These are phyloP conservation scores for Beta corolliflora DNA, from an alignment of 179 eudicot species.

Conservation along the genomic window DNA sequence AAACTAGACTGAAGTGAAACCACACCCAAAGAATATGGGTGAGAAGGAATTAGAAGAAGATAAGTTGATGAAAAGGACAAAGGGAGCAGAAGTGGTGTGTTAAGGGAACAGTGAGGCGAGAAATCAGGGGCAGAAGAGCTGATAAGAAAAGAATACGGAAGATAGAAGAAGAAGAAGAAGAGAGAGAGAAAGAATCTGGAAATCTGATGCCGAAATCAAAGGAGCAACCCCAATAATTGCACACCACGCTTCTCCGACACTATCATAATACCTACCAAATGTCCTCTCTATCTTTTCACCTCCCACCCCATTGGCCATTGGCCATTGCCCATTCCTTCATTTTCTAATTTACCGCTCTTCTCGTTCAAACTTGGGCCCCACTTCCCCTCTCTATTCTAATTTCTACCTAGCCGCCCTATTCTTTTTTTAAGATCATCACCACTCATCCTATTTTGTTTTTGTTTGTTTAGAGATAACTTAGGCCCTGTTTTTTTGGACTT, in stretches of 20 bases:
- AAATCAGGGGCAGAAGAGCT: background rate
- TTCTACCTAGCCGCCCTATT: background rate
- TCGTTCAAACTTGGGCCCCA: slow-evolving; percentile 8
- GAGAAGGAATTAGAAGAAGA: too few relatives aligned
- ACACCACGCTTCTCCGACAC: slow-evolving; percentile 19
- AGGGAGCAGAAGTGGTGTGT: background rate
- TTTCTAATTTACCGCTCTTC: background rate
- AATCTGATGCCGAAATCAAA: slow-evolving; percentile 12
- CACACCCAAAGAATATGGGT: too few relatives aligned
- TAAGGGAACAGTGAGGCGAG: slow-evolving; percentile 12
- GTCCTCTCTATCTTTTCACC: background rate
- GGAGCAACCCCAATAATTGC: slow-evolving; percentile 11
- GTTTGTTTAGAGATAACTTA: too few relatives aligned
- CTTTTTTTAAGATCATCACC: too few relatives aligned
- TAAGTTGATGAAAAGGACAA: background rate
- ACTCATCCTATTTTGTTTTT: background rate
- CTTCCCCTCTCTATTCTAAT: too few relatives aligned
- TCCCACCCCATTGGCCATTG: too few relatives aligned
- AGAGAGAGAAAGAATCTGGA: too few relatives aligned
- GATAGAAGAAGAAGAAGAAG: background rate
- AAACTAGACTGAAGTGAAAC: too few relatives aligned
- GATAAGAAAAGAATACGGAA: slow-evolving; percentile 7
- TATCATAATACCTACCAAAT: background rate
- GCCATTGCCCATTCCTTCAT: too few relatives aligned
- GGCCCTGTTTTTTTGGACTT: too few relatives aligned